Evolutionary conservation across 2,329 filamentous ascomycete species (phyloP).

Genomic region (Raffaelea deltoideospora): DNA sequence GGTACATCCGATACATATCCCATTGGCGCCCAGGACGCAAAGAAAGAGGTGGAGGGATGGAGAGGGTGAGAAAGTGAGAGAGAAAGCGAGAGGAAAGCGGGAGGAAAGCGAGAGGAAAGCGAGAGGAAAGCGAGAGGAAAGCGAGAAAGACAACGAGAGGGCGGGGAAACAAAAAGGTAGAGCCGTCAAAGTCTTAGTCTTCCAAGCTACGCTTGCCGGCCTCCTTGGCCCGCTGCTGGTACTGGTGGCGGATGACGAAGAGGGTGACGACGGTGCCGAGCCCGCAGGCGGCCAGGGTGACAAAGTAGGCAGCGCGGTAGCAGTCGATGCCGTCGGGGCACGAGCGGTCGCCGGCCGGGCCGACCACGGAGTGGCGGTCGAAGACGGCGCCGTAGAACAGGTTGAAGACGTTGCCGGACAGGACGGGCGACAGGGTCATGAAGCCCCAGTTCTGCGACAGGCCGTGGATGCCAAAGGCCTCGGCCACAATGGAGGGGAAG

Average conservation of each 20-base stretch:
- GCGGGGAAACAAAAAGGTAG: background rate
- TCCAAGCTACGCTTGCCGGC: conserved; percentile 11
- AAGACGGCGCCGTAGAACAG: conserved; percentile 75
- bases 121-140: too few species aligned
- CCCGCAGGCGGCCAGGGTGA: conserved; percentile 59
- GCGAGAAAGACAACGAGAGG: background rate
- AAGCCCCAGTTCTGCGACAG: conserved; percentile 92
- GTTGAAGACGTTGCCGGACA: conserved; percentile 87
- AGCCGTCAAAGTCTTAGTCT: conserved; percentile 5
- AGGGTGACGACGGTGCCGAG: conserved; percentile 55
- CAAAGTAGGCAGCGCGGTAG: conserved; percentile 66
- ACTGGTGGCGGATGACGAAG: conserved; percentile 51
- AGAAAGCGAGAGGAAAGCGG: too few species aligned
- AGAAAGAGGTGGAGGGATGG: too few species aligned
- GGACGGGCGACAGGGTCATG: conserved; percentile 78
- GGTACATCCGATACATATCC: too few species aligned
- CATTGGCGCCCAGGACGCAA: too few species aligned
- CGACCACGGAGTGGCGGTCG: conserved; percentile 60
- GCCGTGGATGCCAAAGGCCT: conserved; percentile 80
- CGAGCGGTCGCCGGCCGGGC: conserved; percentile 51
- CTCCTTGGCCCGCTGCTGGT: conserved; percentile 21
- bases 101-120: too few species aligned
- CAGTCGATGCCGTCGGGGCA: conserved; percentile 69
- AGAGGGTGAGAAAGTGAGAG: too few species aligned
- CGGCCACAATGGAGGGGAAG: conserved; percentile 76